A percentile compares a stretch with the other conserved stretches of the same genome.
phyloP scores from a whole-genome alignment of 441 rosid genomes.

The Brassica hybrid region DNA sequence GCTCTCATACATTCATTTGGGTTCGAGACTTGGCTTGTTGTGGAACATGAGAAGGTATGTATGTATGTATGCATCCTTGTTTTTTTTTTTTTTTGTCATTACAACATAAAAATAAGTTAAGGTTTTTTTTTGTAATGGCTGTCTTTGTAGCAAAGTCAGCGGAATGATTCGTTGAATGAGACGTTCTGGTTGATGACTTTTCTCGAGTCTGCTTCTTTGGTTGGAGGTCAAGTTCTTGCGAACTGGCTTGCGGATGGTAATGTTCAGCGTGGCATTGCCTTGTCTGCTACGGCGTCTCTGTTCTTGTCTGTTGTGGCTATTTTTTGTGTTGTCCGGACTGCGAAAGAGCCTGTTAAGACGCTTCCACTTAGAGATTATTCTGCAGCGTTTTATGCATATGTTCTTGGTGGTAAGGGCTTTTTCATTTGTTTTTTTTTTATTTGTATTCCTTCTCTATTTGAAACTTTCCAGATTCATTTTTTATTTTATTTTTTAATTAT shows the following conservation, averaged over 20 bases:
- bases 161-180: slow-evolving; percentile 73
- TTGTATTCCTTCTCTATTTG: not conserved
- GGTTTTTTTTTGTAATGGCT: slow-evolving; percentile 2
- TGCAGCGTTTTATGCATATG: slow-evolving; percentile 53
- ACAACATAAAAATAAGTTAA: not conserved
- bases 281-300: slow-evolving; percentile 54
- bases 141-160: slow-evolving; percentile 74
- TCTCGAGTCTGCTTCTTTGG: slow-evolving; percentile 74
- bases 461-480: not conserved
- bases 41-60: slow-evolving; percentile 83
- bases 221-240: slow-evolving; percentile 78
- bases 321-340: slow-evolving; percentile 51
- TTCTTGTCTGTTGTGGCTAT: slow-evolving; percentile 63
- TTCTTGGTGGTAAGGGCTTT: slow-evolving; percentile 64
- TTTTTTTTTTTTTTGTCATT: not conserved
- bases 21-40: slow-evolving; percentile 87
- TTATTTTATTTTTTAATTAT: not conserved
- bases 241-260: slow-evolving; percentile 67
- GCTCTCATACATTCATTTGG: slow-evolving; percentile 71
- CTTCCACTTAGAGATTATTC: slow-evolving; percentile 51
- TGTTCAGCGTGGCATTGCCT: slow-evolving; percentile 51
- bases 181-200: slow-evolving; percentile 93
- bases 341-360: slow-evolving; percentile 56
- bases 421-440: too few relatives aligned
- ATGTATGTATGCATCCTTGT: too few relatives aligned